Base-by-base conservation (phyloP, 78 protist species). In the Planoprotostelium fungivorum region DNA sequence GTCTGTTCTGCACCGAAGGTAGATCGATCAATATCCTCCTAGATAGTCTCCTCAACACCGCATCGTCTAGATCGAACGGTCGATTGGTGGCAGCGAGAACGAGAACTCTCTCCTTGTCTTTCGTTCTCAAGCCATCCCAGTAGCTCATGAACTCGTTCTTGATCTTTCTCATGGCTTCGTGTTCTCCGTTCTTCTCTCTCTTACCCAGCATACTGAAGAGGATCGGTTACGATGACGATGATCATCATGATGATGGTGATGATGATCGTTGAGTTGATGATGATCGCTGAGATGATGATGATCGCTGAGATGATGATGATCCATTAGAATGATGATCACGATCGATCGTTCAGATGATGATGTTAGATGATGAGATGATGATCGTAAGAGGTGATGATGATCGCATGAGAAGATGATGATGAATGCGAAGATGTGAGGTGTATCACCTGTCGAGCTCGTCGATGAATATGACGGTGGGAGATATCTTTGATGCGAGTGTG, bases 11-110 rank as follows among this genome's bases (percentile, higher is more conserved):
- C 28, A 0, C 0, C 38, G 88, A 88, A 0, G 98, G 98, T 37
- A 95, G 88, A 63, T 91, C 96, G 1, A 97, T 88, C 29, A 94
- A 83, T 29, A 97, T 9, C 16, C 96, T 91, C 38, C 90, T 86
- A 35, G 88, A 29, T 36, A 94, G 29, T 36, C 97, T 86, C 38
- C 97, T 90, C n/a, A 91, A 63, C 35, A 96, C 93, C 0, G 97
- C 97, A 5, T 94, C 96, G 83, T 95, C 97, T n/a, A 95, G 87
- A 35, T 93, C 97, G 1, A 83, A 37, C 34, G 97, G 97, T n/a
- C 95, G 86, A 38, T 95, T 95, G 63, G 94, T 91, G 23, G 97
- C 90, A 1, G 94, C 95, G 35, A 95, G 73, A 35, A 93, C 92
- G 36, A 95, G 35, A 31, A 95, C 94, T 37, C 95, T 92, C 37